phyloP scores from a whole-genome alignment of 2,329 filamentous ascomycete genomes.

The Botrytis fragariae region DNA sequence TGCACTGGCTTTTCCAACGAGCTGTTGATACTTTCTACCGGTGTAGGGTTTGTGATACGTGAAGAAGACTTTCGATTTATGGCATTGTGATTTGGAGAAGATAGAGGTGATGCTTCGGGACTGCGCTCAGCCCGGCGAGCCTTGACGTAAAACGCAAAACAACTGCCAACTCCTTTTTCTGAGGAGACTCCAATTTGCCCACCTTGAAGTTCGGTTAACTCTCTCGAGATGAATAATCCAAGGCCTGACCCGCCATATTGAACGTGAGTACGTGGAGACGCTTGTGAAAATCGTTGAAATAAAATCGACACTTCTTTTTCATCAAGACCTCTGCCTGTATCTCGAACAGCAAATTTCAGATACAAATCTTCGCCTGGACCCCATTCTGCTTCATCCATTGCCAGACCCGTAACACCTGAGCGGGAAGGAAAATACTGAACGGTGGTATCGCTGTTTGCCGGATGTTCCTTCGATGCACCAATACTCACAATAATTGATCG shows the following conservation, averaged over 20 bases:
- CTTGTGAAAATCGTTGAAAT: conserved; percentile 74
- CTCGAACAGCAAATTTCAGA: conserved; percentile 70
- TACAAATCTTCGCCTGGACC: conserved; percentile 68
- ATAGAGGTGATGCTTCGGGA: conserved; percentile 12
- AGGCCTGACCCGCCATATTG: conserved; percentile 81
- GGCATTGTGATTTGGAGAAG: not conserved
- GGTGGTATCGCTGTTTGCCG: conserved; percentile 49
- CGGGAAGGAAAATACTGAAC: conserved; percentile 40
- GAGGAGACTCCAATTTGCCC: conserved; percentile 76
- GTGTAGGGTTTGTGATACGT: not conserved
- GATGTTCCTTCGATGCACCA: conserved; percentile 32
- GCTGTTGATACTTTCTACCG: not conserved
- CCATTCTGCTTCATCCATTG: conserved; percentile 49
- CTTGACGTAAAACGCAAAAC: conserved; percentile 70
- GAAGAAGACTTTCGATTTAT: not conserved
- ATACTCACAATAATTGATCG: conserved; percentile 45
- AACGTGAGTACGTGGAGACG: conserved; percentile 75
- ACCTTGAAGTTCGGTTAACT: conserved; percentile 75
- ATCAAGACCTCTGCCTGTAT: conserved; percentile 72
- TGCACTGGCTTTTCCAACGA: not conserved
- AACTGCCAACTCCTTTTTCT: conserved; percentile 65
- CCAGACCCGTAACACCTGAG: conserved; percentile 33
- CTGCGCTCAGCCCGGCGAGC: conserved; percentile 39
- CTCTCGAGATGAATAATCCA: conserved; percentile 75
- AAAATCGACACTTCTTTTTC: conserved; percentile 69